A percentile compares a stretch with the other conserved stretches of the same genome.
These are phyloP conservation scores for Pseudovirgaria hyperparasitica DNA, from an alignment of 2,329 filamentous ascomycete species.

Conservation along the genomic window DNA sequence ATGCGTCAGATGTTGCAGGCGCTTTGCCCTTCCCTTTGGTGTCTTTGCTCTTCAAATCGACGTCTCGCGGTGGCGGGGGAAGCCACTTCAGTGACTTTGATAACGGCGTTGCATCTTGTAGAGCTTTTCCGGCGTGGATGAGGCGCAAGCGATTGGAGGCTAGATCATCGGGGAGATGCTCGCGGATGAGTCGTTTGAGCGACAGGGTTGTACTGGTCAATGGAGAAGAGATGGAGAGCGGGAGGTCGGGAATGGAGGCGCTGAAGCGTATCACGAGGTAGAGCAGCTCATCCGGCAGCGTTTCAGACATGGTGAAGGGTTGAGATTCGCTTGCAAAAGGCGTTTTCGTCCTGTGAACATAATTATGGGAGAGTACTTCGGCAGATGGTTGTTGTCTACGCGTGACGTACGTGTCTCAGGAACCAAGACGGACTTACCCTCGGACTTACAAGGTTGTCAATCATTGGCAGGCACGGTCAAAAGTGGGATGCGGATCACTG, in stretches of 20 bases:
- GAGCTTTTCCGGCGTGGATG: slow-evolving; percentile 79
- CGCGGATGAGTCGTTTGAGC: slow-evolving; percentile 72
- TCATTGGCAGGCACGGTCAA: no score
- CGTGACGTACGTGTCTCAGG: no score
- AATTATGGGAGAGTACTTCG: no score
- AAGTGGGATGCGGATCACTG: no score
- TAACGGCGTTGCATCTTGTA: slow-evolving; percentile 61
- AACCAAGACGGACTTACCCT: no score
- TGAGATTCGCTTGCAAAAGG: no score
- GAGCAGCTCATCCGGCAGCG: slow-evolving; percentile 34
- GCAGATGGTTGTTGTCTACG: no score
- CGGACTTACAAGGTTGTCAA: no score
- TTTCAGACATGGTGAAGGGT: slow-evolving; percentile 14
- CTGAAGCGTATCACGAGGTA: slow-evolving; percentile 86
- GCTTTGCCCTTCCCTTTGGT: slow-evolving; percentile 55
- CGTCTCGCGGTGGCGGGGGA: slow-evolving; percentile 34
- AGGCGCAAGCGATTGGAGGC: slow-evolving; percentile 66
- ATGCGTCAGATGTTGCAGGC: slow-evolving; percentile 20
- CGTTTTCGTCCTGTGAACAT: no score
- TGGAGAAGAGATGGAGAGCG: slow-evolving; percentile 60
- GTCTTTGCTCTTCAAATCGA: slow-evolving; percentile 10
- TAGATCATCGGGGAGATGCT: slow-evolving; percentile 49
- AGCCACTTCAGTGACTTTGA: slow-evolving; percentile 53
- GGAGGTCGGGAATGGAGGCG: slow-evolving; percentile 68
- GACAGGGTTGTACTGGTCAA: slow-evolving; percentile 58